These are phyloP conservation scores for Inga oerstediana DNA, from an alignment of 306 rosid genomes.

Conservation along the genomic window DNA sequence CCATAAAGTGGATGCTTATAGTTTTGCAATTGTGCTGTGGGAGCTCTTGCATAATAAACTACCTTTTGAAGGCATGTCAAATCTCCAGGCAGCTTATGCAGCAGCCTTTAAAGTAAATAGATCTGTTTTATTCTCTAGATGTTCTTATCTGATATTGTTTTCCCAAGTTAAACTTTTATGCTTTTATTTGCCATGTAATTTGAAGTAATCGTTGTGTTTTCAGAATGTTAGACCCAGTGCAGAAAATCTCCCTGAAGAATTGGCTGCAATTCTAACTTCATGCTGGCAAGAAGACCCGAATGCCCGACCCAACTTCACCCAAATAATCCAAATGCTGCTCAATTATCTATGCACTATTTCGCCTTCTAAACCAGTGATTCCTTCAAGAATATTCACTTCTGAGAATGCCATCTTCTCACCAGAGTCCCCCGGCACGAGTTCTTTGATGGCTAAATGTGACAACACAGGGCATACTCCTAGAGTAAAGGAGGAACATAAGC, in stretches of 20 bases:
- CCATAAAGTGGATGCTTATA: slow-evolving; percentile 94
- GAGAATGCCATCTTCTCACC: slow-evolving; percentile 77
- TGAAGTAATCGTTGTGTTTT: slow-evolving; percentile 37
- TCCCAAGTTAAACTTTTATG: background rate
- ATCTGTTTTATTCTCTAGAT: background rate
- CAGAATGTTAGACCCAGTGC: slow-evolving; percentile 97
- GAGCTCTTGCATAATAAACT: slow-evolving; percentile 90
- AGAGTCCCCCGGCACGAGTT: slow-evolving; percentile 93
- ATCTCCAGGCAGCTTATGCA: slow-evolving; percentile 97
- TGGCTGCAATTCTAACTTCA: slow-evolving; percentile 72
- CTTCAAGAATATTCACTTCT: slow-evolving; percentile 69
- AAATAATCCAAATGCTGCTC: slow-evolving; percentile 82
- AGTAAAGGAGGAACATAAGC: slow-evolving; percentile 57
- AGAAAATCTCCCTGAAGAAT: slow-evolving; percentile 75
- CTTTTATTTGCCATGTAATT: slow-evolving; percentile 14
- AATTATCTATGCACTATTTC: slow-evolving; percentile 75
- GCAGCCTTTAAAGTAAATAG: slow-evolving; percentile 83
- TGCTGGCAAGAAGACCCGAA: slow-evolving; percentile 97
- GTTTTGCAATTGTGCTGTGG: slow-evolving; percentile 96
- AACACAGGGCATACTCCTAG: slow-evolving; percentile 70
- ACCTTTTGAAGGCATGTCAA: slow-evolving; percentile 99
- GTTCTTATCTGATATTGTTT: slow-evolving; percentile 14
- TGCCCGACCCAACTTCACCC: slow-evolving; percentile 84
- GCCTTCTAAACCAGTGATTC: slow-evolving; percentile 67
- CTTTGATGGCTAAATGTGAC: slow-evolving; percentile 74